These are phyloP conservation scores for Eutrema salsugineum DNA, from an alignment of 441 rosid genomes.

Conservation along the genomic window DNA sequence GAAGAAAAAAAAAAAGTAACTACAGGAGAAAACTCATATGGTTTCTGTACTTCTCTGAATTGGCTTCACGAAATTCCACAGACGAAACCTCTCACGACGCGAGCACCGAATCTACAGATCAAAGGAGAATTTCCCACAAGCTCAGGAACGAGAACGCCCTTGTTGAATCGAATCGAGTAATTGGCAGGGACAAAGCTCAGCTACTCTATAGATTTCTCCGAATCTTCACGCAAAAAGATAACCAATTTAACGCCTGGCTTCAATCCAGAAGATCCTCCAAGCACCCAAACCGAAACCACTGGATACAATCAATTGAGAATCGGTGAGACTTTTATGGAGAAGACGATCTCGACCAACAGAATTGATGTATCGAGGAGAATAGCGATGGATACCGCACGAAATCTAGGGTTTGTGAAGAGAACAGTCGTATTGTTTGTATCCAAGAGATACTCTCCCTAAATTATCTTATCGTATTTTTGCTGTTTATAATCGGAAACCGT, in stretches of 20 bases:
- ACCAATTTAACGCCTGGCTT: neutral
- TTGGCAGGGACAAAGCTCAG: neutral
- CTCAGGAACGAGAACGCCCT: neutral
- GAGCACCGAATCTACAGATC: neutral
- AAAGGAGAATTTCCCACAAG: neutral
- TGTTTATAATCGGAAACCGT: neutral
- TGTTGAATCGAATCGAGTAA: neutral
- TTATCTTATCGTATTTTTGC: neutral
- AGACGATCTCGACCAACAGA: neutral
- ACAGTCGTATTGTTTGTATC: neutral
- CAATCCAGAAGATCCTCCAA: neutral
- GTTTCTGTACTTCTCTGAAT: constrained; percentile 25
- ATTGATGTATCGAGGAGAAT: neutral
- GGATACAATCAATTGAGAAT: neutral
- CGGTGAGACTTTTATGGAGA: neutral
- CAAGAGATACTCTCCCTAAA: neutral
- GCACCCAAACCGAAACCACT: neutral
- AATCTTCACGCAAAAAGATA: constrained; percentile 6
- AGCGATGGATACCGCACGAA: neutral
- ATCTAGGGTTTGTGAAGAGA: constrained; percentile 26
- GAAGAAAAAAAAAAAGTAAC: neutral
- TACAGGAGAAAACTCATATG: constrained; percentile 14
- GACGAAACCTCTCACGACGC: constrained; percentile 14
- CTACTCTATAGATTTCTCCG: neutral
- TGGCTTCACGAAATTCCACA: neutral